Evolutionary conservation across 768 basidiomycete genomes (phyloP).

Genomic region (Leccinum disarticulatum): DNA sequence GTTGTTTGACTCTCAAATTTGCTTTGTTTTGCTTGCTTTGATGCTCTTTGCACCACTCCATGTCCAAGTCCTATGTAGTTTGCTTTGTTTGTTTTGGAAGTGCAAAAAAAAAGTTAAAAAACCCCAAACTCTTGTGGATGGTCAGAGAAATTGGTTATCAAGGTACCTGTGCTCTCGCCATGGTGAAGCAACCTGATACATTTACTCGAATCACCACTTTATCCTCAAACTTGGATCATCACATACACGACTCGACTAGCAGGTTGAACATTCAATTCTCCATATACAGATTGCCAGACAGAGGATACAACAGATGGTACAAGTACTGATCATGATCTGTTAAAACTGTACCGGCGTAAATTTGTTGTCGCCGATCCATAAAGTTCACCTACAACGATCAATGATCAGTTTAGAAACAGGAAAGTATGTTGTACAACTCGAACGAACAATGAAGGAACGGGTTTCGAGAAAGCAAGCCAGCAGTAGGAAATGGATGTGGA

Average conservation of each 20-base stretch:
- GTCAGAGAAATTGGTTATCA: not conserved
- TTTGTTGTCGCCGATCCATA: constrained; percentile 13
- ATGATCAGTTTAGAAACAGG: not conserved
- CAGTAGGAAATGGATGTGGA: constrained; percentile 1
- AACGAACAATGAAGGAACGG: constrained; percentile 3
- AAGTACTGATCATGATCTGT: constrained; percentile 3
- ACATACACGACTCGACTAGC: not conserved
- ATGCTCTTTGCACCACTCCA: not conserved
- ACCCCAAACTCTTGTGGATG: not conserved
- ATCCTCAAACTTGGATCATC: not conserved
- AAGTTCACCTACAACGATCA: constrained; percentile 12
- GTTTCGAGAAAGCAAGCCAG: not conserved
- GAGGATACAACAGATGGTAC: constrained; percentile 15
- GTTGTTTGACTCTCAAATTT: not conserved
- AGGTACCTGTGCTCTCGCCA: not conserved
- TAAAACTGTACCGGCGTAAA: constrained; percentile 14
- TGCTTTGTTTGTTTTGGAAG: constrained; percentile 13
- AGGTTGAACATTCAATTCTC: constrained; percentile 7
- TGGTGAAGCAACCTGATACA: not conserved
- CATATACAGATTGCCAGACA: constrained; percentile 10
- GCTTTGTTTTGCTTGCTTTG: not conserved
- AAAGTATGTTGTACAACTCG: constrained; percentile 16
- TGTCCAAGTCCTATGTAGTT: not conserved
- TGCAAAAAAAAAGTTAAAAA: constrained; percentile 7
- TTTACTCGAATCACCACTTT: not conserved